phyloP scores from a whole-genome alignment of 805 yeast genomes.

The Nakazawaea holstii region DNA sequence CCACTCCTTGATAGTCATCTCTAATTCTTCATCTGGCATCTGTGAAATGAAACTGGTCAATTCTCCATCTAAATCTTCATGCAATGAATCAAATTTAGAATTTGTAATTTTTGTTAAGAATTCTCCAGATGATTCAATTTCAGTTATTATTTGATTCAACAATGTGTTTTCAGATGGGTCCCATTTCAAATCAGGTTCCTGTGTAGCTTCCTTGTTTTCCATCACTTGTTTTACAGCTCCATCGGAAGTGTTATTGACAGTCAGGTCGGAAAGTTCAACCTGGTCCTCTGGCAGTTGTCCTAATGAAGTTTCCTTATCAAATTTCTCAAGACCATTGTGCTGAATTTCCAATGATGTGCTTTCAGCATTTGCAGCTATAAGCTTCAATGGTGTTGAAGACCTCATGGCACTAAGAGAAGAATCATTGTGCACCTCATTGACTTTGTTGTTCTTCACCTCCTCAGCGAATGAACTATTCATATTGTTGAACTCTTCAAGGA shows the following conservation, averaged over 20 bases:
- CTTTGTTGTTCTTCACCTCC: not conserved
- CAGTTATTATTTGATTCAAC: constrained; percentile 13
- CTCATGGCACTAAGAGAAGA: not conserved
- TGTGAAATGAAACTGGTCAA: constrained; percentile 58
- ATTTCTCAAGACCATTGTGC: not conserved
- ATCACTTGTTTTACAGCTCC: not conserved
- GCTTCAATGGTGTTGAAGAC: constrained; percentile 6
- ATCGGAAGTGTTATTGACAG: too few relatives aligned
- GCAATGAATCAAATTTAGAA: constrained; percentile 32
- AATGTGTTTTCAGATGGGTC: constrained; percentile 3
- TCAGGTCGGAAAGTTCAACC: not conserved
- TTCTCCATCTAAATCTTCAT: constrained; percentile 63
- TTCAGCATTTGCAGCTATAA: not conserved
- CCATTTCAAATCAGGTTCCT: constrained; percentile 1
- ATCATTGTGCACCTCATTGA: not conserved
- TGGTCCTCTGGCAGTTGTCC: not conserved
- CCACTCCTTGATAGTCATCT: constrained; percentile 73
- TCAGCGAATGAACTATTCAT: not conserved
- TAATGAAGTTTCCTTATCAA: not conserved
- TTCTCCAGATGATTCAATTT: constrained; percentile 30
- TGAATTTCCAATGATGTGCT: constrained; percentile 2
- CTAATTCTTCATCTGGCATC: constrained; percentile 65
- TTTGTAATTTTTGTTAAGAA: constrained; percentile 29
- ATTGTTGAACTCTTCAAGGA: constrained; percentile 4
- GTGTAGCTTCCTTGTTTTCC: not conserved